Base-by-base conservation (phyloP, 139 green algal genomes). In the Picochlorum sp. region DNA sequence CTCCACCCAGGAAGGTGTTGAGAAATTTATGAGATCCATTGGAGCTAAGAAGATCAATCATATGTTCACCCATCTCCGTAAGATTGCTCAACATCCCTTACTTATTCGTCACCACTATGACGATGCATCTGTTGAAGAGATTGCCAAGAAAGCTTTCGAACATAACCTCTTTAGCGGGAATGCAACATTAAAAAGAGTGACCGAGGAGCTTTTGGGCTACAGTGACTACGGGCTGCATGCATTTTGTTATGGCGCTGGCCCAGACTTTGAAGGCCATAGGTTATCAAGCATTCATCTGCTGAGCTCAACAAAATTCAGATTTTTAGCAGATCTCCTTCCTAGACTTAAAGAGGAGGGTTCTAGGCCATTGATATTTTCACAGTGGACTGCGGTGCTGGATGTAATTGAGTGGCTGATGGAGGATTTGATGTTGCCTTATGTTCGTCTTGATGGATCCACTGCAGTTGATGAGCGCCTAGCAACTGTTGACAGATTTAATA, bases 61-160 rank as follows among this genome's bases (percentile, higher is more conserved):
- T 75, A 81, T 95, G 50, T 97, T 97, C 68, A 85, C 81, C 2
- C 79, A 94, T 72, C 76, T 97, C 58, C 75, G 90, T 37, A 97
- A 97, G 73, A 79, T 94, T 14, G 86, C 88, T 35, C 86, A 94
- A 74, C 90, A 97, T 76, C 90, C 90, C 24, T 77, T 97, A 70
- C 84, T 97, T 35, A 69, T 94, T 22, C 79, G 89, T 32, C 57
- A 65, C 31, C 50, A 65, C 16, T 96, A 80, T 75, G 72, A 37
- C 1, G 78, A 94, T 39, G 66, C 64, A 8, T 45, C 75, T 33
- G 58, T 95, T 43, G 30, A 57, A 16, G 64, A 72, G 31, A 79
- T 97, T 33, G 86, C 81, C 2, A 24, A 73, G 4, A 55, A 83
- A 12, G 69, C 79, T 0, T 55, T 73, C 25, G 30, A 53, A 1